Base-by-base conservation (phyloP, 1,284 basidiomycete genomes). In the Leccinum pallidistipes region DNA sequence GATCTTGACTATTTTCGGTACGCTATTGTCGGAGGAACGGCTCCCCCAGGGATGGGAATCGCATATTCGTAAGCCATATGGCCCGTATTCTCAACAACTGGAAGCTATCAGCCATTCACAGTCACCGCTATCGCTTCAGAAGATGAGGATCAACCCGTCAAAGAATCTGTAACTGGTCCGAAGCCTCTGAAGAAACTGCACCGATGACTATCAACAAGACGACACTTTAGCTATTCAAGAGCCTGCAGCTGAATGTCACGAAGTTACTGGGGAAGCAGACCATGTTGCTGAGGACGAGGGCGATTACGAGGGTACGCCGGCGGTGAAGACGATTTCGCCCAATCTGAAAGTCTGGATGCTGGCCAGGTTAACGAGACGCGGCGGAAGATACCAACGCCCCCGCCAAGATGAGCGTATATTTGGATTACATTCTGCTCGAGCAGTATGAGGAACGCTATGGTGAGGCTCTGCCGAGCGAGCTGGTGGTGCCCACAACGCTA, bases 1-100 rank as follows among this genome's bases (percentile, higher is more conserved):
- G 4, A 63, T 90, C 36, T 71, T 86, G 16, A 82, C 80, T 0
- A 82, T 87, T 60, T 86, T 87, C 65, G 88, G 81, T 32, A 8
- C 31, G 31, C 31, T 32, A 32, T 32, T 32, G 31, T 32, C 31
- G 31, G 31, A 32, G 31, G 31, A 32, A 32, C 31, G 31, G 31
- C 31, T 32, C 31, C 31, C 31, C 31, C 7, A 32, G 31, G 31
- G 31, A 32, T 32, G 31, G 31, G 31, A 32, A 11, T 32, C 31
- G 10, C 31, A 10, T 10, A 32, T 32, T 11, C 31, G 31, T 32
- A 32, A 32, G 31, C 80, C 76, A 0, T 74, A 80, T 59, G 89
- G 89, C 21, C 21, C 27, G 1, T 56, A 56, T 5, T 56, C 55
- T 43, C 65, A 56, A 32, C 57, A 59, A 56, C 60, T 53, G 18